Base-by-base conservation (phyloP, 192 early-diverging fungal genomes). In the Haplosporangium gracile region DNA sequence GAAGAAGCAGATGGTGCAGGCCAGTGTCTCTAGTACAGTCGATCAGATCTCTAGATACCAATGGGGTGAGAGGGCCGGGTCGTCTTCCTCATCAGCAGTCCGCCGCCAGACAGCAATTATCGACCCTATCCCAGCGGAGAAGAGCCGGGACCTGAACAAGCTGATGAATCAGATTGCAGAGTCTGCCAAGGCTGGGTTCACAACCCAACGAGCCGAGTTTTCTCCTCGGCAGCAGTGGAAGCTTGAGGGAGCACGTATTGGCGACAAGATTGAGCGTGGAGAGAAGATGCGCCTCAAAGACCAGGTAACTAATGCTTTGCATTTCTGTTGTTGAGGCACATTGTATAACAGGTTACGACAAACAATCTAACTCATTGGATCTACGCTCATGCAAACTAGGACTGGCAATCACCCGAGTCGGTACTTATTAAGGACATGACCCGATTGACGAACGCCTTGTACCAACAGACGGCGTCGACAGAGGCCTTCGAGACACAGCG, bases 161-260 rank as follows among this genome's bases (percentile, higher is more conserved):
- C 68, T 93, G 36, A 70, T 93, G 24, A 78, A 87, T 36, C 92
- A 92, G 73, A 91, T 93, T 47, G 82, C 84, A 13, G 88, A 84
- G 40, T 89, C 89, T 38, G 70, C 79, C 39, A 88, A 88, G 43
- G 86, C 90, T 34, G 75, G 75, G 5, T 88, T 89, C 40, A 68
- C 88, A 22, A 81, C 88, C 32, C 92, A 93, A 77, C 81, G 91
- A 39, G 92, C 89, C 0, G 83, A 89, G 32, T 80, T 91, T 29
- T 88, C 76, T 75, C 80, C 79, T 42, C 75, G 73, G 5, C 83
- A 89, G 42, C 68, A 87, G 15, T 79, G 81, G 78, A 84, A 88
- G 47, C 49, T 91, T 70, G 90, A 93, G 16, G 74, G 88, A 22
- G 89, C 89, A 13, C 86, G 84, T 16, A 76, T 91, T 38, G 83